These are phyloP conservation scores for Penicillium vulpinum DNA, from an alignment of 2,329 filamentous ascomycete genomes.

Conservation along the genomic window DNA sequence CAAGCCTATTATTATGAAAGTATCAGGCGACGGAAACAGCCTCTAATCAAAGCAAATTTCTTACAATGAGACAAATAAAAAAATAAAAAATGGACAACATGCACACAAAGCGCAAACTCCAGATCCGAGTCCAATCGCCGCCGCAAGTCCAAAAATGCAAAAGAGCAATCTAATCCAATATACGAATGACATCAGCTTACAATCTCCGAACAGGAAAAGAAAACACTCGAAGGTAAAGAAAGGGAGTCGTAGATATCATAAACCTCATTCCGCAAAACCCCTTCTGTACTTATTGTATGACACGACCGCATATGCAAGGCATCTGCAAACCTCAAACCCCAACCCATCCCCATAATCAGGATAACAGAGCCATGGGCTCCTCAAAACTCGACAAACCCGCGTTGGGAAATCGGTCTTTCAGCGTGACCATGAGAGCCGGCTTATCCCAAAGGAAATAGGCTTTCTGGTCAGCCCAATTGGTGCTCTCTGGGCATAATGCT, in stretches of 20 bases:
- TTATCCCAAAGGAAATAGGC: constrained; percentile 31
- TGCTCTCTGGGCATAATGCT: constrained; percentile 10
- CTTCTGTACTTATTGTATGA: background rate
- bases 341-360: background rate
- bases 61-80: too few relatives aligned
- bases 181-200: background rate
- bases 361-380: background rate
- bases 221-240: background rate
- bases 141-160: background rate
- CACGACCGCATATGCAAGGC: background rate
- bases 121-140: background rate
- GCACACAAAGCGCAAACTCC: too few relatives aligned
- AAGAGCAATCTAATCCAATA: background rate
- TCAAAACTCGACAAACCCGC: background rate
- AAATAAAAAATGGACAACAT: too few relatives aligned
- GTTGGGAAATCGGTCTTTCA: constrained; percentile 11
- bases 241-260: background rate
- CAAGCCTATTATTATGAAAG: too few relatives aligned
- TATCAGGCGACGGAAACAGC: too few relatives aligned
- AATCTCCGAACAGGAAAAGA: background rate
- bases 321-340: background rate
- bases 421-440: constrained; percentile 20
- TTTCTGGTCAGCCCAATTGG: constrained; percentile 25
- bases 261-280: background rate
- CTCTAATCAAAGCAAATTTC: too few relatives aligned